Percentiles rank a stretch among this genome's conserved stretches.
Conservation (phyloP, 2,329 filamentous ascomycete species). For the Alternaria longipes region DNA sequence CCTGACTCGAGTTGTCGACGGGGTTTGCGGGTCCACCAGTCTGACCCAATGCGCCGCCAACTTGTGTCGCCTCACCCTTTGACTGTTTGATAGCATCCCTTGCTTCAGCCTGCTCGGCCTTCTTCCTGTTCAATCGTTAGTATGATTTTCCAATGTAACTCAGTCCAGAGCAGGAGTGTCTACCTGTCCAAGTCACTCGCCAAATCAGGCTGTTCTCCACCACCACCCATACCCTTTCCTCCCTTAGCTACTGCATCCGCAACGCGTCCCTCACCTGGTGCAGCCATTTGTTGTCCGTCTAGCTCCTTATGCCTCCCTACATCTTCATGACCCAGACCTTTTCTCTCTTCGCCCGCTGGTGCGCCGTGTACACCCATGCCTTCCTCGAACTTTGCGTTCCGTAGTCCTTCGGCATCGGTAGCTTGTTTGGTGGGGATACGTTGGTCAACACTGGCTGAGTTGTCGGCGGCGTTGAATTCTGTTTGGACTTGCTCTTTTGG, state of each 20-base stretch:
- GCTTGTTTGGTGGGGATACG: slow-evolving; percentile 53
- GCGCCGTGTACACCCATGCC: slow-evolving; percentile 55
- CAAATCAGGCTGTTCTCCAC: slow-evolving; percentile 52
- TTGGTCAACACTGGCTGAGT: slow-evolving; percentile 43
- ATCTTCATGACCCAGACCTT: slow-evolving; percentile 52
- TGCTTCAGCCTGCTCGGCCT: slow-evolving; percentile 57
- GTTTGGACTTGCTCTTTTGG: slow-evolving; percentile 51
- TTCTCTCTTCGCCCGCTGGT: slow-evolving; percentile 54
- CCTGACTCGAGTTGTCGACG: slow-evolving; percentile 29
- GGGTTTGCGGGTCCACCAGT: slow-evolving; percentile 57
- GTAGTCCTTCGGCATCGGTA: slow-evolving; percentile 51
- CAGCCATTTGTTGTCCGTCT: slow-evolving; percentile 59
- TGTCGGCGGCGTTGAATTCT: slow-evolving; percentile 45
- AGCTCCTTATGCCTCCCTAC: slow-evolving; percentile 58
- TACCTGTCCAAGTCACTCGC: slow-evolving; percentile 57
- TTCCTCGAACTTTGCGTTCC: slow-evolving; percentile 39
- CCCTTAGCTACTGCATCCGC: slow-evolving; percentile 52
- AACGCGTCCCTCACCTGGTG: slow-evolving; percentile 58
- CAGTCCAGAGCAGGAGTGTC: background rate
- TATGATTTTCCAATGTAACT: background rate
- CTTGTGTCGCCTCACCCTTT: slow-evolving; percentile 49
- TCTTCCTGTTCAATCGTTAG: slow-evolving; percentile 52
- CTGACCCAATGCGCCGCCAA: slow-evolving; percentile 57
- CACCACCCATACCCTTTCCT: slow-evolving; percentile 42
- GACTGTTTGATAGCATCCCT: slow-evolving; percentile 54